Evolutionary conservation across 2,329 filamentous ascomycete genomes (phyloP).

Genomic region (Nigrospora sphaerica): DNA sequence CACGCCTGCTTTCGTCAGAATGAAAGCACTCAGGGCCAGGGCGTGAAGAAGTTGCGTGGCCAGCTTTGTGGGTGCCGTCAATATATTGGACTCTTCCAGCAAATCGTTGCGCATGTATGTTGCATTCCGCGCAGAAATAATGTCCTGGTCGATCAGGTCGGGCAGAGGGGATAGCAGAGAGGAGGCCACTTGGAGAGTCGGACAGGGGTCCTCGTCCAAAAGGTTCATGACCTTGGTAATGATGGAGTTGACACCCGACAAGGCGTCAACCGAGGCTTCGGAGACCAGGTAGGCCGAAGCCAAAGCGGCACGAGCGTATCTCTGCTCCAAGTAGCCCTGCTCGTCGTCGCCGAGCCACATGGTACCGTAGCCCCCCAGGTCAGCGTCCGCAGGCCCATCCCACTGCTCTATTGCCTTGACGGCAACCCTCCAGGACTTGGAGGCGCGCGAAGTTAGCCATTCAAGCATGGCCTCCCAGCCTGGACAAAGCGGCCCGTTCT

Average conservation of each 20-base stretch:
- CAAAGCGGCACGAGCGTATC: conserved; percentile 62
- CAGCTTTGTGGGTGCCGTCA: conserved; percentile 53
- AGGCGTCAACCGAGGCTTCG: conserved; percentile 47
- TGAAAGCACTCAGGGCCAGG: conserved; percentile 53
- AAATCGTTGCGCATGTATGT: conserved; percentile 44
- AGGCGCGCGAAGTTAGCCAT: conserved; percentile 58
- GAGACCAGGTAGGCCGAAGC: conserved; percentile 63
- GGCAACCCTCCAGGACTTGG: conserved; percentile 54
- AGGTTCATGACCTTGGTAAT: conserved; percentile 52
- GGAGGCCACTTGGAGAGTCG: conserved; percentile 40
- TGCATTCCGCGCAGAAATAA: conserved; percentile 33
- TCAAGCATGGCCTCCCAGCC: conserved; percentile 64
- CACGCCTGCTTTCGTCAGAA: conserved; percentile 44
- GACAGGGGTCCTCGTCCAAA: conserved; percentile 51
- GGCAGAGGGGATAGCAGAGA: conserved; percentile 35
- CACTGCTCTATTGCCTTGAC: conserved; percentile 60
- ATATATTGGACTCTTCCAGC: conserved; percentile 50
- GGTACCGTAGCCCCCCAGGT: conserved; percentile 54
- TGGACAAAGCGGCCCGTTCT: conserved; percentile 31
- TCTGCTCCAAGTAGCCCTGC: conserved; percentile 50
- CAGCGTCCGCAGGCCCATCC: conserved; percentile 65
- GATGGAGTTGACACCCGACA: conserved; percentile 55
- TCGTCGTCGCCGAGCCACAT: conserved; percentile 54
- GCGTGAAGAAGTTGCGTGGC: conserved; percentile 56
- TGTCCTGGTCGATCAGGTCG: conserved; percentile 19